These are phyloP conservation scores for Helicostylum pulchrum DNA, from an alignment of 192 early-diverging fungal genomes.

Conservation along the genomic window DNA sequence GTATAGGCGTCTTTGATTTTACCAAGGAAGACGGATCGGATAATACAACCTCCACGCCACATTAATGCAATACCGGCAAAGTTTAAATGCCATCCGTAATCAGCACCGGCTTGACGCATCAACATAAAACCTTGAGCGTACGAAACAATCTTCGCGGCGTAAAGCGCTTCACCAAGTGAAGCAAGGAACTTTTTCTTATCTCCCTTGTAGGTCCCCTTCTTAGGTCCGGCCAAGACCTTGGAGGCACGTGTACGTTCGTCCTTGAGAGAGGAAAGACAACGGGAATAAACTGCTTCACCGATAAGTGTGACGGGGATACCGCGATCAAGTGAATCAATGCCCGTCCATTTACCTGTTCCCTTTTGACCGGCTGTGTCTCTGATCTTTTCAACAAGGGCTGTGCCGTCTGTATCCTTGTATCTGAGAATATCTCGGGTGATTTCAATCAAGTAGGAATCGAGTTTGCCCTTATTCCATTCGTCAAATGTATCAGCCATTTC, in stretches of 20 bases:
- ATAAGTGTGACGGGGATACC: slow-evolving; percentile 97
- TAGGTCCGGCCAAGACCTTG: slow-evolving; percentile 79
- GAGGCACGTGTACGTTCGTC: slow-evolving; percentile 91
- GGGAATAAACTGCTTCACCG: slow-evolving; percentile 96
- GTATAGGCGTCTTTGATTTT: slow-evolving; percentile 96
- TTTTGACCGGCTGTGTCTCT: slow-evolving; percentile 96
- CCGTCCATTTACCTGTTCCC: slow-evolving; percentile 99
- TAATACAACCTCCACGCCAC: slow-evolving; percentile 99
- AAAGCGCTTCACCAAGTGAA: slow-evolving; percentile 89
- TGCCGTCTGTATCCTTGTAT: slow-evolving; percentile 89
- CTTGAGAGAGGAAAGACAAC: slow-evolving; percentile 95
- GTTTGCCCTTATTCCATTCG: slow-evolving; percentile 96
- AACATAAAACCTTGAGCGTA: slow-evolving; percentile 99
- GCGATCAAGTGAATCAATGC: slow-evolving; percentile 89
- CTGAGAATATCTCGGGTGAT: slow-evolving; percentile 92
- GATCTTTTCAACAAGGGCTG: slow-evolving; percentile 89
- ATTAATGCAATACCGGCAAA: slow-evolving; percentile 97
- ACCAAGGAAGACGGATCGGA: slow-evolving; percentile 93
- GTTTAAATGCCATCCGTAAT: slow-evolving; percentile 93
- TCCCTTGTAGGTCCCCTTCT: slow-evolving; percentile 64
- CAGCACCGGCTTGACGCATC: slow-evolving; percentile 92
- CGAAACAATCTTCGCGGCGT: slow-evolving; percentile 97
- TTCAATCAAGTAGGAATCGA: slow-evolving; percentile 97
- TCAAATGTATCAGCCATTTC: slow-evolving; percentile 88
- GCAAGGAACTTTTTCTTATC: slow-evolving; percentile 88